These are phyloP conservation scores for Populus euphratica DNA, from an alignment of 345 rosid species.

Conservation along the genomic window DNA sequence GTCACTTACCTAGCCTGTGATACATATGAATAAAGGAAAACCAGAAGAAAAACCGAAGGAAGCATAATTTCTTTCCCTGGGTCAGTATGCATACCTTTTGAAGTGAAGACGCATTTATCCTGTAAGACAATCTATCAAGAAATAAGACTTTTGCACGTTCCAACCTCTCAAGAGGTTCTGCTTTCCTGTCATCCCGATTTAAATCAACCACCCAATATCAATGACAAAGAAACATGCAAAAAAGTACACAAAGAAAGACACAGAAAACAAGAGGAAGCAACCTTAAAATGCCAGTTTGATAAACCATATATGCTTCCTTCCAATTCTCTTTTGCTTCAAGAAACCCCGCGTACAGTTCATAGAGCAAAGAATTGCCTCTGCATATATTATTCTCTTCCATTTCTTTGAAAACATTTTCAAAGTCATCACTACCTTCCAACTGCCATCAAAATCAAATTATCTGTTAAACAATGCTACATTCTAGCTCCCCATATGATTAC, in stretches of 20 bases:
- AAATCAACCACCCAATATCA: neutral
- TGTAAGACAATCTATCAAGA: slow-evolving; percentile 59
- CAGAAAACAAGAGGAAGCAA: slow-evolving; percentile 14
- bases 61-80: neutral
- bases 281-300: slow-evolving; percentile 75
- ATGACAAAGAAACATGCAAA: slow-evolving; percentile 9
- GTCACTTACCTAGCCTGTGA: neutral
- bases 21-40: neutral
- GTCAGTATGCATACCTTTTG: slow-evolving; percentile 40
- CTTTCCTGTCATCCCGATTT: slow-evolving; percentile 44
- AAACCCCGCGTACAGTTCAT: slow-evolving; percentile 71
- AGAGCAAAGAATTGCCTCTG: slow-evolving; percentile 44
- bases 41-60: neutral
- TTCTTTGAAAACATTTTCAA: slow-evolving; percentile 50
- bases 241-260: neutral
- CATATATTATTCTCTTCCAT: slow-evolving; percentile 56
- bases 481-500: neutral
- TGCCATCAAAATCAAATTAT: slow-evolving; percentile 19
- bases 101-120: slow-evolving; percentile 40
- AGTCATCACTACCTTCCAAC: slow-evolving; percentile 65
- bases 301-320: slow-evolving; percentile 57
- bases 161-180: slow-evolving; percentile 64
- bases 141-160: slow-evolving; percentile 54
- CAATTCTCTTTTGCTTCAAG: slow-evolving; percentile 77
- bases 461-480: neutral